These are phyloP conservation scores for Saraca asoca DNA, from an alignment of 331 rosid species.

Conservation along the genomic window DNA sequence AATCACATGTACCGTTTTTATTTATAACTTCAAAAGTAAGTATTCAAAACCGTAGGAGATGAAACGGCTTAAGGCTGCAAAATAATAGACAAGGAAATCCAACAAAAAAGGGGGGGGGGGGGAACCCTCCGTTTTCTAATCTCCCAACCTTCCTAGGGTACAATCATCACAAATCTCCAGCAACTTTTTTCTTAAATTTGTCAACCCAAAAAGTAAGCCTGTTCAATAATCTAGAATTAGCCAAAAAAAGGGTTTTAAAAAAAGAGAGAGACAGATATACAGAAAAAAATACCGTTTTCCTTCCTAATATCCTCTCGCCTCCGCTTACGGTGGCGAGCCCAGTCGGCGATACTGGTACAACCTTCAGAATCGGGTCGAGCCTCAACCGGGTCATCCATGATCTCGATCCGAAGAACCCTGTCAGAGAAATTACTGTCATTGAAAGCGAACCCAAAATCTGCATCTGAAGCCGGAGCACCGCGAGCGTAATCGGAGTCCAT, in stretches of 20 bases:
- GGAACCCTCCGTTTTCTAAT: background rate
- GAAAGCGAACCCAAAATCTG: slow-evolving; percentile 95
- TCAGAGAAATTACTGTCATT: slow-evolving; percentile 96
- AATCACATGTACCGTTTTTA: background rate
- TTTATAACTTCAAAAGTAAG: background rate
- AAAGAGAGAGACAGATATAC: background rate
- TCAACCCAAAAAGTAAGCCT: background rate
- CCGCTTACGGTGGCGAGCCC: slow-evolving; percentile 94
- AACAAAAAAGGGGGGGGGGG: too few species aligned
- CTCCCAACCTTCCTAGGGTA: background rate
- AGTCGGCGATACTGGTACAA: slow-evolving; percentile 72
- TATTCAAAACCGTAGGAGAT: background rate
- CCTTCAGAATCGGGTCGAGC: slow-evolving; percentile 54
- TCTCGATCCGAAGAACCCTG: slow-evolving; percentile 81
- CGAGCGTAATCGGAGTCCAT: slow-evolving; percentile 69
- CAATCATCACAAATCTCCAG: background rate
- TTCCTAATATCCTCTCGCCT: slow-evolving; percentile 79
- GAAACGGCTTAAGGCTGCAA: background rate
- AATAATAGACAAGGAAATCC: background rate
- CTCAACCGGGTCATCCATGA: slow-evolving; percentile 60
- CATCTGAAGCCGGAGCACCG: slow-evolving; percentile 57
- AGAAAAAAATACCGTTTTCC: slow-evolving; percentile 53
- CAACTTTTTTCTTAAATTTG: background rate
- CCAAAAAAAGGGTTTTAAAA: background rate
- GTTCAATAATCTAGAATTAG: background rate